A percentile compares a stretch with the other conserved stretches of the same genome.
These are phyloP conservation scores for Aspergillus taichungensis DNA, from an alignment of 495 filamentous ascomycete genomes.

Conservation along the genomic window DNA sequence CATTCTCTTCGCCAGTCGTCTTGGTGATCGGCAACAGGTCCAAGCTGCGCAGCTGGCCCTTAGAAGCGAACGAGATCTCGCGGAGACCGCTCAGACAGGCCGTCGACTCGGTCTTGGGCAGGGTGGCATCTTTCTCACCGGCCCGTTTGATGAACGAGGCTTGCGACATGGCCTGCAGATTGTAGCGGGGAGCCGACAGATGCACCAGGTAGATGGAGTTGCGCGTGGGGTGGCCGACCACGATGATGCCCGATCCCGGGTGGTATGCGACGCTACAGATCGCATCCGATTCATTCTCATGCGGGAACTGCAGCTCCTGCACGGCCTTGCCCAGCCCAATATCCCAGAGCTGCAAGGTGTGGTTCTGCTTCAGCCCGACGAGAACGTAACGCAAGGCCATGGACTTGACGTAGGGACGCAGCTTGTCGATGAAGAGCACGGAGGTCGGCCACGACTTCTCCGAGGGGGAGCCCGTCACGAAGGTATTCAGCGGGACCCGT, in stretches of 20 bases:
- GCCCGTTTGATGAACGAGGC: conserved; percentile 74
- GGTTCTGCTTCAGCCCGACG: conserved; percentile 98
- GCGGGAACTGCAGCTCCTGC: conserved; percentile 92
- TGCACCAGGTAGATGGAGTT: conserved; percentile 98
- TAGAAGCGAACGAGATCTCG: conserved; percentile 84
- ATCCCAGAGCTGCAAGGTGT: conserved; percentile 98
- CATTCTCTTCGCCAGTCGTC: conserved; percentile 39
- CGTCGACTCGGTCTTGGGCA: conserved; percentile 82
- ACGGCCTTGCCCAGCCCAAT: conserved; percentile 89
- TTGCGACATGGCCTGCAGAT: conserved; percentile 68
- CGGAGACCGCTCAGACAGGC: conserved; percentile 92
- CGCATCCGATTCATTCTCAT: conserved; percentile 92
- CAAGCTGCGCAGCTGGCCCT: conserved; percentile 81
- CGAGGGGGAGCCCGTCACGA: conserved; percentile 64
- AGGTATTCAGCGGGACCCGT: conserved; percentile 65
- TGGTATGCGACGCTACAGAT: conserved; percentile 96
- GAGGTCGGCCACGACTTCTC: conserved; percentile 95
- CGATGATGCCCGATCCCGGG: conserved; percentile 77
- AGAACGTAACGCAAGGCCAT: conserved; percentile 86
- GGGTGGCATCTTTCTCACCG: conserved; percentile 56
- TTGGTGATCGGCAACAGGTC: conserved; percentile 66
- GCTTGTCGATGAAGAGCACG: conserved; percentile 90
- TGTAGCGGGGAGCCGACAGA: conserved; percentile 86
- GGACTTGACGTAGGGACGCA: conserved; percentile 77
- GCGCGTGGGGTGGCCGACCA: conserved; percentile 90